Evolutionary conservation across 73 alveolate species (phyloP).

Genomic region (Paramecium tetraurelia): DNA sequence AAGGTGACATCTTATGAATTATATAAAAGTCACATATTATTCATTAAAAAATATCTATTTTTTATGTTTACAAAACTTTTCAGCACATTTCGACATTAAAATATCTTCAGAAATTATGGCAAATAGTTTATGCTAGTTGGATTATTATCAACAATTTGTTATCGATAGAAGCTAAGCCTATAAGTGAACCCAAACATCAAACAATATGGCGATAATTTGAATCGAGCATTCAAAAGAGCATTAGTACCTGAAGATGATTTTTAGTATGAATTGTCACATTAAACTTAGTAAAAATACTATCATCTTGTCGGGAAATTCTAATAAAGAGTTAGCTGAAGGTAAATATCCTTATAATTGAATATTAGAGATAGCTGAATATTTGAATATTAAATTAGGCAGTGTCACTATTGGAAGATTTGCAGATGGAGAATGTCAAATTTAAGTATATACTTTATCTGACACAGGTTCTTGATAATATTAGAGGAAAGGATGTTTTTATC

Average conservation of each 20-base stretch:
- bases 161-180: not conserved
- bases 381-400: conserved; percentile 58
- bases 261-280: not conserved
- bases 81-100: not conserved
- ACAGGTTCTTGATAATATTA: conserved; percentile 76
- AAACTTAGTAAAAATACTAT: conserved; percentile 37
- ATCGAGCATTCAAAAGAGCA: conserved; percentile 46
- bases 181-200: not conserved
- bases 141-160: not conserved
- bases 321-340: conserved; percentile 50
- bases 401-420: conserved; percentile 77
- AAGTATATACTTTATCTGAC: conserved; percentile 40
- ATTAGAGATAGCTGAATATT: conserved; percentile 57
- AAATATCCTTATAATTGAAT: not conserved
- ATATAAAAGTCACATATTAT: not conserved
- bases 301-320: conserved; percentile 52
- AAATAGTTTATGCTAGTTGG: not conserved
- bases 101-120: not conserved
- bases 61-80: not conserved
- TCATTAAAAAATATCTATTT: not conserved
- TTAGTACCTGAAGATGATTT: conserved; percentile 48
- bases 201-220: conserved; percentile 38
- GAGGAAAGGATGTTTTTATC: conserved; percentile 90
- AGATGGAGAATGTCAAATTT: conserved; percentile 87
- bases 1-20: not conserved